Evolutionary conservation across 345 rosid genomes (phyloP).

Genomic region (Chamaenerion angustifolium): DNA sequence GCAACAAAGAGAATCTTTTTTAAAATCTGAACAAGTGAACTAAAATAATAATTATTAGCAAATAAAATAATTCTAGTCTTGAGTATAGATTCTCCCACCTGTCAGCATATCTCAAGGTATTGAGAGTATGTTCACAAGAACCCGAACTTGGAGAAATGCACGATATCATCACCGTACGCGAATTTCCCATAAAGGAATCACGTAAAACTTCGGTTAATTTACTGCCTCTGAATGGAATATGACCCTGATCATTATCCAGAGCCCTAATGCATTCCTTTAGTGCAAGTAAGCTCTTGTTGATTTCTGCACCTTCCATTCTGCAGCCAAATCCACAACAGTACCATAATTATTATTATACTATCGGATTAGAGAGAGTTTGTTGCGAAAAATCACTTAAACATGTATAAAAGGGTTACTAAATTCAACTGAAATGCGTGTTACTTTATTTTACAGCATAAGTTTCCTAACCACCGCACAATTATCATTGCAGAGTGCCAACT

Average conservation of each 20-base stretch:
- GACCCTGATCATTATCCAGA: slow-evolving; percentile 97
- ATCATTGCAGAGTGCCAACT: too few relatives aligned
- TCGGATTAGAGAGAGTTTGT: too few relatives aligned
- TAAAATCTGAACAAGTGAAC: neutral
- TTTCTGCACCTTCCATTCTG: slow-evolving; percentile 99
- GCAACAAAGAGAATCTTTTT: neutral
- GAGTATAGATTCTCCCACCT: slow-evolving; percentile 28
- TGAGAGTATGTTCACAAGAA: slow-evolving; percentile 95
- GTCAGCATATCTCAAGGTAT: slow-evolving; percentile 98
- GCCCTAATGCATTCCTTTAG: slow-evolving; percentile 97
- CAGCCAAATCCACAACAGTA: neutral
- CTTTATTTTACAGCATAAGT: too few relatives aligned
- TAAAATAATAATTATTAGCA: neutral
- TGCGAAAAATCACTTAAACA: too few relatives aligned
- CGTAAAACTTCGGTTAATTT: slow-evolving; percentile 95
- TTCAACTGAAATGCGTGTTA: too few relatives aligned
- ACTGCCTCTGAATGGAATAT: slow-evolving; percentile 98
- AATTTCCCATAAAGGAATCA: slow-evolving; percentile 93
- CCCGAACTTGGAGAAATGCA: slow-evolving; percentile 98
- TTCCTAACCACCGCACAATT: too few relatives aligned
- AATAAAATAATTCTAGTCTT: neutral
- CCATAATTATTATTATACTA: too few relatives aligned
- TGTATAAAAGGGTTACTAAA: too few relatives aligned
- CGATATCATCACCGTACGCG: slow-evolving; percentile 95
- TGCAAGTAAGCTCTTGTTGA: slow-evolving; percentile 94